A percentile compares a stretch with the other conserved stretches of the same genome.
phyloP scores from a whole-genome alignment of 768 basidiomycete species.

The Tulasnella sp. region DNA sequence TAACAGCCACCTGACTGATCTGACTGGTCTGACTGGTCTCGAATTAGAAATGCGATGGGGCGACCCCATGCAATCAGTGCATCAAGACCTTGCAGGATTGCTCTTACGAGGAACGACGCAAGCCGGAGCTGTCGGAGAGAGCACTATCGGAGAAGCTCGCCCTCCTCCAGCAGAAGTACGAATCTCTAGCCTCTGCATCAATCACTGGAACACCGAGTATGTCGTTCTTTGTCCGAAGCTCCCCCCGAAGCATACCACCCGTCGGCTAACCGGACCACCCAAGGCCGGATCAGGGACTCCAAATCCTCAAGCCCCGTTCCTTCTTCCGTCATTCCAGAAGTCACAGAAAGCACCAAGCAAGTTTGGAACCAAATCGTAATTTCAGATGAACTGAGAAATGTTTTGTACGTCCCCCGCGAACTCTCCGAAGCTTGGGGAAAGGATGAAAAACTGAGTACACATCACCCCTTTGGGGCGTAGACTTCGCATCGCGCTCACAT shows the following conservation, averaged over 20 bases:
- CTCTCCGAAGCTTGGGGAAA: background rate
- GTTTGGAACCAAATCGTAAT: slow-evolving; percentile 10
- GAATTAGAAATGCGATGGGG: slow-evolving; percentile 25
- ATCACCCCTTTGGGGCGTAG: background rate
- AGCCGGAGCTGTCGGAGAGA: slow-evolving; percentile 24
- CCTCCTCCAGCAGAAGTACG: slow-evolving; percentile 10
- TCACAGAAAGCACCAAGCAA: background rate
- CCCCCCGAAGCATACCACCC: background rate
- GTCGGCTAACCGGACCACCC: slow-evolving; percentile 7
- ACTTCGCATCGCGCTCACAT: slow-evolving; percentile 7
- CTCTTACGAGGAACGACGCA: slow-evolving; percentile 20
- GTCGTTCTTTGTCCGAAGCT: background rate
- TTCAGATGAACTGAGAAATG: background rate
- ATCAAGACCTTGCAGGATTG: slow-evolving; percentile 20
- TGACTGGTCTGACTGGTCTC: background rate
- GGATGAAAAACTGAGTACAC: background rate
- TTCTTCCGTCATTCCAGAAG: background rate
- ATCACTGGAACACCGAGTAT: background rate
- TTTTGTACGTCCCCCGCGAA: slow-evolving; percentile 12
- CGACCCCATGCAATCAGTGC: slow-evolving; percentile 25
- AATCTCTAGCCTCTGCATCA: slow-evolving; percentile 9
- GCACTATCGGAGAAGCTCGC: slow-evolving; percentile 20
- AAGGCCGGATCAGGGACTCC: background rate
- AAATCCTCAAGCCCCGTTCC: background rate
- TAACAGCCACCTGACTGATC: background rate